Conservation (phyloP, 1,284 basidiomycete genomes). For the Ustilago loliicola region DNA sequence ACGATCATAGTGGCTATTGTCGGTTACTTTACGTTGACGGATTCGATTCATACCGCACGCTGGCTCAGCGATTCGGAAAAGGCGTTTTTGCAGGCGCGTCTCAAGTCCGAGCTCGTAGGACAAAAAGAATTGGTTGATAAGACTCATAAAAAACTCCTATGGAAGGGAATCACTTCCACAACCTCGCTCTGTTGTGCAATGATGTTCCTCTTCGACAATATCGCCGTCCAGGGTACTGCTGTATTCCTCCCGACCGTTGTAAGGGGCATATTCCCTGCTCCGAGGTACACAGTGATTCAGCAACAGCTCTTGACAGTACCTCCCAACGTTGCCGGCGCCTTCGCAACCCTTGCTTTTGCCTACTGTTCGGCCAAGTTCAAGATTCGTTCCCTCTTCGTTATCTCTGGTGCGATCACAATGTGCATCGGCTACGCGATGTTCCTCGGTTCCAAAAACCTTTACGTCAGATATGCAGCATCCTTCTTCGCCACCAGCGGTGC, state of each 20-base stretch:
- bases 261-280: slow-evolving; percentile 67
- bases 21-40: slow-evolving; percentile 68
- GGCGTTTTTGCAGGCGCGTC: slow-evolving; percentile 47
- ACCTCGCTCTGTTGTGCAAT: slow-evolving; percentile 58
- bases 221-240: slow-evolving; percentile 56
- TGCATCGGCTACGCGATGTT: slow-evolving; percentile 67
- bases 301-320: slow-evolving; percentile 71
- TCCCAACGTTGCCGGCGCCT: slow-evolving; percentile 67
- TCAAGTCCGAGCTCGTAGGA: slow-evolving; percentile 53
- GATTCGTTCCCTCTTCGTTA: slow-evolving; percentile 60
- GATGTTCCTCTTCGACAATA: slow-evolving; percentile 71
- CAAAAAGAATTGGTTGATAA: slow-evolving; percentile 50
- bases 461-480: slow-evolving; percentile 60
- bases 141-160: slow-evolving; percentile 43
- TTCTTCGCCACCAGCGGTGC: slow-evolving; percentile 67
- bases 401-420: slow-evolving; percentile 64
- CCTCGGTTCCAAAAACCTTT: slow-evolving; percentile 52
- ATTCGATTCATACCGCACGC: slow-evolving; percentile 67
- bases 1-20: slow-evolving; percentile 67
- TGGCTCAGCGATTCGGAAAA: slow-evolving; percentile 71
- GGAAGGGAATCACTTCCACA: slow-evolving; percentile 48
- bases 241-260: slow-evolving; percentile 71
- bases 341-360: slow-evolving; percentile 57
- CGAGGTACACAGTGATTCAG: slow-evolving; percentile 62
- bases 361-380: slow-evolving; percentile 68